These are phyloP conservation scores for Aspergillus bertholletiae DNA, from an alignment of 495 filamentous ascomycete genomes.

Conservation along the genomic window DNA sequence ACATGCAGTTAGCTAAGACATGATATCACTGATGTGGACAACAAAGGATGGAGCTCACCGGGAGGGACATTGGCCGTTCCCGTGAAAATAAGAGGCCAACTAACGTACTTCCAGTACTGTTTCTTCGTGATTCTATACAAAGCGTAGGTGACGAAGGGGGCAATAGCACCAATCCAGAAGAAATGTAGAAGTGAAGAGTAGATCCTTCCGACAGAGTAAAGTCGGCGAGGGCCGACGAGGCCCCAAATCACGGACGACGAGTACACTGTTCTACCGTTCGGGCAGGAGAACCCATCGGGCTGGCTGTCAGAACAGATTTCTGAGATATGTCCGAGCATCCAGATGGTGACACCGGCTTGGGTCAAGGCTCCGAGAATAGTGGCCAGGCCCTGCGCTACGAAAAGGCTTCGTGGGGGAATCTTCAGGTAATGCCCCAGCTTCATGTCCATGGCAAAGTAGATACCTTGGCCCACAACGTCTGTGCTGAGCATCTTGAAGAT, in stretches of 20 bases:
- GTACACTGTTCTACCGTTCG: slow-evolving; percentile 39
- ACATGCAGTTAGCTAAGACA: slow-evolving; percentile 4
- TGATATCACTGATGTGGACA: not conserved
- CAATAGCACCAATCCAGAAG: slow-evolving; percentile 36
- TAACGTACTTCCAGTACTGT: slow-evolving; percentile 35
- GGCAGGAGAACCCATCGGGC: slow-evolving; percentile 36
- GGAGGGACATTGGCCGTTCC: slow-evolving; percentile 41
- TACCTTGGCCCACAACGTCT: not conserved
- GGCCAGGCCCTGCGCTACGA: slow-evolving; percentile 36
- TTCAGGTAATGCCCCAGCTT: slow-evolving; percentile 43
- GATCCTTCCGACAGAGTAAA: slow-evolving; percentile 19
- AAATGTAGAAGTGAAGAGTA: slow-evolving; percentile 27
- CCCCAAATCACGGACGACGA: slow-evolving; percentile 38
- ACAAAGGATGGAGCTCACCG: slow-evolving; percentile 12
- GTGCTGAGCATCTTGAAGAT: slow-evolving; percentile 7
- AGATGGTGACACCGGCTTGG: slow-evolving; percentile 38
- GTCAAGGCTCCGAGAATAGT: slow-evolving; percentile 37
- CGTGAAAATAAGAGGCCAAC: slow-evolving; percentile 45
- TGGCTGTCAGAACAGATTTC: slow-evolving; percentile 33
- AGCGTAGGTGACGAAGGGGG: slow-evolving; percentile 26
- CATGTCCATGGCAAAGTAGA: slow-evolving; percentile 39
- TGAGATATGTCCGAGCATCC: slow-evolving; percentile 37
- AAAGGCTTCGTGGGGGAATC: slow-evolving; percentile 35
- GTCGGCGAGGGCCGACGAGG: slow-evolving; percentile 34
- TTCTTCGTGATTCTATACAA: slow-evolving; percentile 35